phyloP scores from a whole-genome alignment of 129 eudicot genomes.

The Cynara cardunculus region DNA sequence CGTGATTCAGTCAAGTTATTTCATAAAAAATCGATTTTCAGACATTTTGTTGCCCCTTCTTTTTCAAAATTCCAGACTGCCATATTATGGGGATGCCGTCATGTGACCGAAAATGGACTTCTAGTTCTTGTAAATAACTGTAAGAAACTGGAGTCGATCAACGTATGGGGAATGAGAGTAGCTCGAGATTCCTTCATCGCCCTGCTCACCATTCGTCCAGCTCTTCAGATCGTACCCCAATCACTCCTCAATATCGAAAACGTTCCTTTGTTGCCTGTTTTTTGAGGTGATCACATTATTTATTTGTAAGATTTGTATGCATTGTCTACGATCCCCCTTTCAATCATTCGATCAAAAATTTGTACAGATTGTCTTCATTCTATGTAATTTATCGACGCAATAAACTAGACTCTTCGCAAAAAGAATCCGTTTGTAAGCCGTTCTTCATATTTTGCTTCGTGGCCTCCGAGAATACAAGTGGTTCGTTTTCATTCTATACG shows the following conservation, averaged over 20 bases:
- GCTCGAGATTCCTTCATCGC: conserved; percentile 62
- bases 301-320: background rate
- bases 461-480: background rate
- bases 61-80: conserved; percentile 44
- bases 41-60: background rate
- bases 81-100: conserved; percentile 89
- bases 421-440: background rate
- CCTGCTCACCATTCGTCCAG: conserved; percentile 69
- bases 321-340: background rate
- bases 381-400: conserved; percentile 12
- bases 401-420: conserved; percentile 20
- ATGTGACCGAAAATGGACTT: conserved; percentile 84
- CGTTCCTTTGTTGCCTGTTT: conserved; percentile 41
- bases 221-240: conserved; percentile 78
- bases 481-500: background rate
- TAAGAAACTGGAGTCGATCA: conserved; percentile 62
- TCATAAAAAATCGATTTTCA: background rate
- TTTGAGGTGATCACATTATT: conserved; percentile 23
- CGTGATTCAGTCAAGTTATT: background rate
- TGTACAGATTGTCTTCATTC: conserved; percentile 29
- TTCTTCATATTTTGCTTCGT: background rate
- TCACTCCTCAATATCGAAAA: conserved; percentile 40
- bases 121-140: conserved; percentile 70
- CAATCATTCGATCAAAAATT: background rate
- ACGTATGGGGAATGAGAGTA: conserved; percentile 88